phyloP scores from a whole-genome alignment of 495 filamentous ascomycete species.

The Aspergillus wentii region DNA sequence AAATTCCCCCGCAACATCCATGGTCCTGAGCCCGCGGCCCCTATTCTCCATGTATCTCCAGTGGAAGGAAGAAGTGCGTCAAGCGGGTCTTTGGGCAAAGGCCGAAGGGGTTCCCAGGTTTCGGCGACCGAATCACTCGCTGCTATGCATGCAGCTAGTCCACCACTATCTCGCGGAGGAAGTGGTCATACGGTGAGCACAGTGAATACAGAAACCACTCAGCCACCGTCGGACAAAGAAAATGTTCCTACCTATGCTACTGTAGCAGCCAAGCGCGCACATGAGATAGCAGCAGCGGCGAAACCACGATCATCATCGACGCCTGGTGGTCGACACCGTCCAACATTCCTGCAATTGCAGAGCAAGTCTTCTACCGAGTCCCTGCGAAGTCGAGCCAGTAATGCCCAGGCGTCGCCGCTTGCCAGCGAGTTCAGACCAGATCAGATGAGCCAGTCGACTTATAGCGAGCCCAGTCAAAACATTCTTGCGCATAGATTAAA shows the following conservation, averaged over 20 bases:
- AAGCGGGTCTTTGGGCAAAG: conserved; percentile 17
- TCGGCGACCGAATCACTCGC: conserved; percentile 36
- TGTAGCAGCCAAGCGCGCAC: conserved; percentile 18
- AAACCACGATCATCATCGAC: conserved; percentile 23
- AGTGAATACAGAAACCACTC: conserved; percentile 7
- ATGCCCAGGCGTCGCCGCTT: conserved; percentile 28
- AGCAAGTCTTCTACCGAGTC: conserved; percentile 34
- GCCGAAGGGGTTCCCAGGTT: conserved; percentile 17
- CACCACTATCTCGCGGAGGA: conserved; percentile 13
- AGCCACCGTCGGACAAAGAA: conserved; percentile 12
- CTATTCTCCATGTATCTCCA: conserved; percentile 26
- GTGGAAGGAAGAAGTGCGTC: conserved; percentile 32
- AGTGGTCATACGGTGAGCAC: not conserved
- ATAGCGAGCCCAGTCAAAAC: conserved; percentile 32
- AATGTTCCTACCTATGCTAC: conserved; percentile 26
- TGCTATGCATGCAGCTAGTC: conserved; percentile 34
- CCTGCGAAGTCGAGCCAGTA: conserved; percentile 20
- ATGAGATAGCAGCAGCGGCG: conserved; percentile 8
- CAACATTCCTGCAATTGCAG: conserved; percentile 13
- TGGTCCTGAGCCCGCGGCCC: conserved; percentile 25
- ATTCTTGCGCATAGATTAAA: conserved; percentile 10
- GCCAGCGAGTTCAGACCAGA: conserved; percentile 26
- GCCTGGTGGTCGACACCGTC: conserved; percentile 11
- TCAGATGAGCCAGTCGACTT: conserved; percentile 25
- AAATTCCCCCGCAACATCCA: conserved; percentile 26